These are phyloP conservation scores for Brassica rapa DNA, from an alignment of 345 rosid genomes.

Conservation along the genomic window DNA sequence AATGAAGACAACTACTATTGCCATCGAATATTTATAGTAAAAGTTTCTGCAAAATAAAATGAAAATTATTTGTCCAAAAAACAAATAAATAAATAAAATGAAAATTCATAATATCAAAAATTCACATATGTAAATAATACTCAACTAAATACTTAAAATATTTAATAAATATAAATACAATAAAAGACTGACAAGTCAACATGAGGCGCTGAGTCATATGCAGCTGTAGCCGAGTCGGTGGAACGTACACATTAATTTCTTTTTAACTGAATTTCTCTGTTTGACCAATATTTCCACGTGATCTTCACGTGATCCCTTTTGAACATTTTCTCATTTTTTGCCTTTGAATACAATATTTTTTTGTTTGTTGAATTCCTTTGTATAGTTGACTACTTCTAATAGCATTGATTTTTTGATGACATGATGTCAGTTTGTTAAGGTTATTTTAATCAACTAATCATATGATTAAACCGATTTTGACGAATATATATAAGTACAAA, in stretches of 20 bases:
- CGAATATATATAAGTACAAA: not conserved
- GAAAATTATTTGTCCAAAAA: too few relatives aligned
- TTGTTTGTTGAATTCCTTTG: not conserved
- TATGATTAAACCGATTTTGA: not conserved
- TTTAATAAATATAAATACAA: not conserved
- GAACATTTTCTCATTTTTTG: not conserved
- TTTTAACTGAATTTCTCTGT: slow-evolving; percentile 14
- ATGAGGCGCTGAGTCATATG: slow-evolving; percentile 25
- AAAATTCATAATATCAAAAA: too few relatives aligned
- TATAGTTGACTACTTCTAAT: not conserved
- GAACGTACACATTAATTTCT: slow-evolving; percentile 12
- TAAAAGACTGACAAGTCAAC: slow-evolving; percentile 21
- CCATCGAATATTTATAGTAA: not conserved
- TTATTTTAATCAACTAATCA: not conserved
- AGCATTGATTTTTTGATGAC: not conserved
- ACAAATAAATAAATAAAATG: too few relatives aligned
- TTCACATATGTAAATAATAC: not conserved
- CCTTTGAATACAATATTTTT: not conserved
- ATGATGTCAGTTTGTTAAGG: not conserved
- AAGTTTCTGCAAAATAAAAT: not conserved
- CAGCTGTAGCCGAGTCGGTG: slow-evolving; percentile 34
- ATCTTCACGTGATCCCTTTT: slow-evolving; percentile 9
- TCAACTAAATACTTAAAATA: not conserved
- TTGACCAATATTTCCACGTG: slow-evolving; percentile 12
- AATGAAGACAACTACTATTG: not conserved